A percentile compares a stretch with the other conserved stretches of the same genome.
phyloP scores from a whole-genome alignment of 805 yeast species.

The Metschnikowia peoriensis region DNA sequence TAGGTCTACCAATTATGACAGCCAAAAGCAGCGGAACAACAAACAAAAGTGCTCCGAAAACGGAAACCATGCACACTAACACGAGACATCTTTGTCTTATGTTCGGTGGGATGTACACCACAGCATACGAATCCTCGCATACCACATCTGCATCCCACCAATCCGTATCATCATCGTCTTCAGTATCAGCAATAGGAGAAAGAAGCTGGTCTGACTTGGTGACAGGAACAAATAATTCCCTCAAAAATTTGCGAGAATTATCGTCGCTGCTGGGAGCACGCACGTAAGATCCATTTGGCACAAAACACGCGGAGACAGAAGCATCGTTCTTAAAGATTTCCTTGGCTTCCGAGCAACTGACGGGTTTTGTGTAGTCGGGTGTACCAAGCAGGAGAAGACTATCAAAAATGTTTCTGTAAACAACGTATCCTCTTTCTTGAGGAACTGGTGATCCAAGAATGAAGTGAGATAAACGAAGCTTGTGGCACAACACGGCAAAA shows the following conservation, averaged over 20 bases:
- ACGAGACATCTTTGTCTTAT: constrained; percentile 59
- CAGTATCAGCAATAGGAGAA: constrained; percentile 25
- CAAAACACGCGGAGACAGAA: constrained; percentile 52
- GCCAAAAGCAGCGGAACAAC: constrained; percentile 22
- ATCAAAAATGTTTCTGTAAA: constrained; percentile 51
- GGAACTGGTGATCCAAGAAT: constrained; percentile 61
- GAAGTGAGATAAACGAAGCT: constrained; percentile 77
- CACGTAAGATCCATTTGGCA: constrained; percentile 77
- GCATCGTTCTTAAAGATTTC: constrained; percentile 43
- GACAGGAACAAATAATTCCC: constrained; percentile 74
- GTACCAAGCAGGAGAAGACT: constrained; percentile 36
- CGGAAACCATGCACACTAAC: constrained; percentile 48
- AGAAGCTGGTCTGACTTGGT: constrained; percentile 68
- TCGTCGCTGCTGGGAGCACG: constrained; percentile 88
- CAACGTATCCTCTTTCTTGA: constrained; percentile 67
- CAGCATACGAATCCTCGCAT: constrained; percentile 50
- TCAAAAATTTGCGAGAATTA: constrained; percentile 61
- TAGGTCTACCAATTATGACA: constrained; percentile 27
- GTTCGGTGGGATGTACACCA: constrained; percentile 85
- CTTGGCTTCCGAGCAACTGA: constrained; percentile 45
- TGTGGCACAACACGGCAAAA: constrained; percentile 53
- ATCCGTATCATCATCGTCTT: constrained; percentile 28
- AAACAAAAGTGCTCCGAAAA: constrained; percentile 37
- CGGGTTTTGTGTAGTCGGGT: constrained; percentile 62
- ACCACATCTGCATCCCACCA: constrained; percentile 39